Conservation (phyloP, 139 green algal genomes). For the Volvox africanus region DNA sequence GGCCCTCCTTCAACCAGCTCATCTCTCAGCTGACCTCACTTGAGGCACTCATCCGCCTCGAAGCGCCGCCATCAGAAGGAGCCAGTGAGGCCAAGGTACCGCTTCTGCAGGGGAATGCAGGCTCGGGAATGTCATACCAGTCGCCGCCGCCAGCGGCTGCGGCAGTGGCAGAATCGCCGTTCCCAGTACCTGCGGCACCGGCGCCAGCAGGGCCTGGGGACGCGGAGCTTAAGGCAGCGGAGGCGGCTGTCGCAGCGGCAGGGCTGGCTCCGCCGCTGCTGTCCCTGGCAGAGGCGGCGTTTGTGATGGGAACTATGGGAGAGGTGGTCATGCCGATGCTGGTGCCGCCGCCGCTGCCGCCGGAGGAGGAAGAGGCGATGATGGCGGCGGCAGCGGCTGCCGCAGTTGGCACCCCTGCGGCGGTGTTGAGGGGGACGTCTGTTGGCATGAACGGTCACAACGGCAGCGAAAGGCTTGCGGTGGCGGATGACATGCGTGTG, state of each 20-base stretch:
- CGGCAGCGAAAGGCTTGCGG: not conserved
- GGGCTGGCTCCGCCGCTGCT: not conserved
- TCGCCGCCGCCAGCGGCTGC: not conserved
- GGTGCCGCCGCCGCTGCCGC: slow-evolving; percentile 1
- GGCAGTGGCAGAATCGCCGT: not conserved
- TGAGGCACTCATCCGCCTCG: slow-evolving; percentile 37
- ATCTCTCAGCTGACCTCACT: slow-evolving; percentile 40
- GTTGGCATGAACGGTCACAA: not conserved
- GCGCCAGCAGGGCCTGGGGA: not conserved
- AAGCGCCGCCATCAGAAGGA: not conserved
- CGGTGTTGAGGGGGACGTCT: too few relatives aligned
- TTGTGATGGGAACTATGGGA: not conserved
- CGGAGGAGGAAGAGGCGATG: not conserved
- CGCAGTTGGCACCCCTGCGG: not conserved
- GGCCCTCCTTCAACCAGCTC: slow-evolving; percentile 41
- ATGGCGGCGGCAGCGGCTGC: not conserved
- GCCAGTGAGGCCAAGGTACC: slow-evolving; percentile 8
- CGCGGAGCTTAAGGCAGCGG: not conserved
- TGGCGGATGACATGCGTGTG: not conserved
- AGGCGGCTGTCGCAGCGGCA: not conserved
- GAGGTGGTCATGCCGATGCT: not conserved
- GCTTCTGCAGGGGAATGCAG: not conserved
- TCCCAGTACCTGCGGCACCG: not conserved
- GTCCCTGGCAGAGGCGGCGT: not conserved
- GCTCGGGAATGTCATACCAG: not conserved